Conservation (phyloP, 345 rosid species). For the Populus nigra region DNA sequence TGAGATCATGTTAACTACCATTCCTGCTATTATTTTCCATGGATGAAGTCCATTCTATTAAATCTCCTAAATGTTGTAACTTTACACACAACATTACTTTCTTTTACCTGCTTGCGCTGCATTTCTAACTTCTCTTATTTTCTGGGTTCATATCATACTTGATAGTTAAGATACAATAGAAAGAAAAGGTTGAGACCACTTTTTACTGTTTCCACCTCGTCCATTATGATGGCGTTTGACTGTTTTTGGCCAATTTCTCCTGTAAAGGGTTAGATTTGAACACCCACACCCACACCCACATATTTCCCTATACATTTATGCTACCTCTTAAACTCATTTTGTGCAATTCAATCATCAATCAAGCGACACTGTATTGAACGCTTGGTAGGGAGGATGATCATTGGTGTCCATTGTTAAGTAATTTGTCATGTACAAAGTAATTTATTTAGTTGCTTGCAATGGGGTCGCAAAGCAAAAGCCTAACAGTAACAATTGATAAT, state of each 20-base stretch:
- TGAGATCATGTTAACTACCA: constrained; percentile 11
- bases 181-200: constrained; percentile 17
- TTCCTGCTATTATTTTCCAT: not conserved
- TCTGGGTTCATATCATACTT: not conserved
- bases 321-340: constrained; percentile 4
- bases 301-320: no score
- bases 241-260: constrained; percentile 6
- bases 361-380: no score
- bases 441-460: no score
- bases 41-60: no score
- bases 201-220: constrained; percentile 18
- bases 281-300: no score
- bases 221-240: constrained; percentile 22
- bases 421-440: no score
- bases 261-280: not conserved
- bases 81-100: no score
- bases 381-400: no score
- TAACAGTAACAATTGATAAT: no score
- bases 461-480: no score
- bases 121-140: not conserved
- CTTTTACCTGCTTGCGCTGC: not conserved
- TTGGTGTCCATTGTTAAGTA: no score
- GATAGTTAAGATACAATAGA: not conserved
- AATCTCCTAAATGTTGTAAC: no score
- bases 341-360: not conserved